These are phyloP conservation scores for Astrocystis sublimbata DNA, from an alignment of 495 filamentous ascomycete species.

Conservation along the genomic window DNA sequence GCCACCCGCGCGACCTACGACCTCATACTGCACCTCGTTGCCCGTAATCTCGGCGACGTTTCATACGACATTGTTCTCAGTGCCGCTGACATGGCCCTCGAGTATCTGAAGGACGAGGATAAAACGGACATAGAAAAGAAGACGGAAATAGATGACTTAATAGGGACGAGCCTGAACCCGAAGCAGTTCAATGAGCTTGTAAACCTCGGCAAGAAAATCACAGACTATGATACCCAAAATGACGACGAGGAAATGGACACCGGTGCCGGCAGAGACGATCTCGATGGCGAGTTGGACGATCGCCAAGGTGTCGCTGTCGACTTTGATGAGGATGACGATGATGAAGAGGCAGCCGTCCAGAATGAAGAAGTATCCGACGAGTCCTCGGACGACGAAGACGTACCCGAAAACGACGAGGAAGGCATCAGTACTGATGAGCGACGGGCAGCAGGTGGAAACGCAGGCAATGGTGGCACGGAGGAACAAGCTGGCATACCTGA, in stretches of 20 bases:
- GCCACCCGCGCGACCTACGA: constrained; percentile 95
- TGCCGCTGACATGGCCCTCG: constrained; percentile 90
- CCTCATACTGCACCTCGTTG: constrained; percentile 88
- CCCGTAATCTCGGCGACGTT: constrained; percentile 87
- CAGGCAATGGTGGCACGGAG: constrained; percentile 52
- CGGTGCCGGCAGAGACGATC: constrained; percentile 57
- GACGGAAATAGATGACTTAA: constrained; percentile 90
- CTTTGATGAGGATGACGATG: constrained; percentile 91
- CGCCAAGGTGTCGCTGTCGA: constrained; percentile 95
- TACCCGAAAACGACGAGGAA: constrained; percentile 62
- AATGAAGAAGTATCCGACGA: constrained; percentile 86
- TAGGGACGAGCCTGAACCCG: constrained; percentile 76
- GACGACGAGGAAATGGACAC: constrained; percentile 88
- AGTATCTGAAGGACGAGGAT: constrained; percentile 90
- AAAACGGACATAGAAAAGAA: constrained; percentile 99
- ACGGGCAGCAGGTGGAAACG: constrained; percentile 53
- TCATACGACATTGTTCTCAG: constrained; percentile 88
- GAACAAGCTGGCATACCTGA: constrained; percentile 53
- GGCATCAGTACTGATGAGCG: constrained; percentile 60
- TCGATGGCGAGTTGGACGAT: constrained; percentile 77
- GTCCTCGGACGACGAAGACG: constrained; percentile 74
- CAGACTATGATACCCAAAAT: constrained; percentile 96
- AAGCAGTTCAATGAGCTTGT: constrained; percentile 97
- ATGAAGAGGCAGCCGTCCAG: constrained; percentile 72
- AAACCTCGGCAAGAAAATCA: constrained; percentile 98